phyloP scores from a whole-genome alignment of 1,139 yeast genomes.

The Zygosaccharomyces pseudobailii region DNA sequence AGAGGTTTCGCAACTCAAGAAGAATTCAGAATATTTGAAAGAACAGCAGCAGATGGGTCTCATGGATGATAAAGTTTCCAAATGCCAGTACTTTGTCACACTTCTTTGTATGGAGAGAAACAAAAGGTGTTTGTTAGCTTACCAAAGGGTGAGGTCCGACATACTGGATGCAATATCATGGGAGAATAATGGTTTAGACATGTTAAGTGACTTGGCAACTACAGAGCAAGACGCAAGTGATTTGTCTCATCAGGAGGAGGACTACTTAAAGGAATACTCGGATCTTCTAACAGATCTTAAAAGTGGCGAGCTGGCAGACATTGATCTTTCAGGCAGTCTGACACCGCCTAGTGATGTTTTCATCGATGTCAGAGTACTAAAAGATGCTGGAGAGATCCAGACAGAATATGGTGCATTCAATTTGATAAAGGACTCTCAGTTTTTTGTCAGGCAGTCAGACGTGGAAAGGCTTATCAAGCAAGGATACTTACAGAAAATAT shows the following conservation, averaged over 20 bases:
- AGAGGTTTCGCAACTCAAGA: slow-evolving; percentile 56
- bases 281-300: slow-evolving; percentile 72
- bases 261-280: slow-evolving; percentile 65
- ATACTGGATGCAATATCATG: slow-evolving; percentile 68
- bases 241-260: slow-evolving; percentile 74
- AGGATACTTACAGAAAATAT: slow-evolving; percentile 80
- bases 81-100: slow-evolving; percentile 77
- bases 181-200: slow-evolving; percentile 41
- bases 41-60: slow-evolving; percentile 29
- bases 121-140: slow-evolving; percentile 82
- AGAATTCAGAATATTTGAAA: slow-evolving; percentile 36
- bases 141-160: slow-evolving; percentile 66
- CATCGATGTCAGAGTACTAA: slow-evolving; percentile 86
- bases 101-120: slow-evolving; percentile 78
- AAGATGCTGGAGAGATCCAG: slow-evolving; percentile 95
- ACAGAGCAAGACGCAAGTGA: slow-evolving; percentile 39
- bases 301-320: slow-evolving; percentile 65
- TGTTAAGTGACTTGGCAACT: slow-evolving; percentile 14
- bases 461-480: slow-evolving; percentile 93
- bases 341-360: slow-evolving; percentile 90
- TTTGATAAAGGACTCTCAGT: slow-evolving; percentile 90
- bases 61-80: slow-evolving; percentile 45
- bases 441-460: slow-evolving; percentile 88
- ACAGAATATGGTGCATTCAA: slow-evolving; percentile 97
- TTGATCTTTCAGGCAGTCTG: slow-evolving; percentile 83